Conservation (phyloP, 768 basidiomycete species). For the Naganishia vaughanmartiniae region DNA sequence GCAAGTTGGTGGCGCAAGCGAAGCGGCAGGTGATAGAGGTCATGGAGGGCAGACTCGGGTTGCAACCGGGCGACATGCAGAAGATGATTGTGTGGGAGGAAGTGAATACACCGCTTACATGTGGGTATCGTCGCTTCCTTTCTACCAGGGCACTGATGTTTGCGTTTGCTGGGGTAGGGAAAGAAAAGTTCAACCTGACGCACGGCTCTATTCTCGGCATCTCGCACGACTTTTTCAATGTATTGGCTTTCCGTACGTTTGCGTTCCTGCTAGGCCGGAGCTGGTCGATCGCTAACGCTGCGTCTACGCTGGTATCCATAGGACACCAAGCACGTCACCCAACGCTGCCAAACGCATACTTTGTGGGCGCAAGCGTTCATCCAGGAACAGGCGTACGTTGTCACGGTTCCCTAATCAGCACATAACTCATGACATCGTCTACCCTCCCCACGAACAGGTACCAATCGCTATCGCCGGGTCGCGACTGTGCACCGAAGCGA, state of each 20-base stretch:
- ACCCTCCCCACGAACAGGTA: no score
- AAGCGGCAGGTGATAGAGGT: conserved; percentile 47
- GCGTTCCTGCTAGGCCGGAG: background rate
- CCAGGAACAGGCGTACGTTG: conserved; percentile 53
- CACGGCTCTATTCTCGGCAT: conserved; percentile 55
- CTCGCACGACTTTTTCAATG: conserved; percentile 53
- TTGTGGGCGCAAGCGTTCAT: conserved; percentile 56
- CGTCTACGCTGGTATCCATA: background rate
- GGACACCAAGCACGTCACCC: conserved; percentile 49
- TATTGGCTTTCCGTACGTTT: conserved; percentile 47
- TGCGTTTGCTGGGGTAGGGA: conserved; percentile 39
- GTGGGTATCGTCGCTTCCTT: conserved; percentile 37
- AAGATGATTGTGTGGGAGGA: conserved; percentile 53
- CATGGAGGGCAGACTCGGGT: conserved; percentile 44
- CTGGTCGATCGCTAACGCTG: background rate
- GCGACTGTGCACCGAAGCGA: conserved; percentile 50
- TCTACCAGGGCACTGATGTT: no score
- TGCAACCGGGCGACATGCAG: conserved; percentile 40
- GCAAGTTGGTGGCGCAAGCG: conserved; percentile 47
- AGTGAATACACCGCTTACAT: conserved; percentile 54
- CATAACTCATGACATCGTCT: background rate
- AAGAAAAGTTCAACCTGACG: conserved; percentile 55
- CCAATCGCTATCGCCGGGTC: conserved; percentile 55
- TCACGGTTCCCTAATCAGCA: background rate
- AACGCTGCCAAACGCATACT: conserved; percentile 51